Percentiles rank a stretch among this genome's conserved stretches.
Conservation (phyloP, 2,329 filamentous ascomycete genomes). For the Fusarium sambucinum region DNA sequence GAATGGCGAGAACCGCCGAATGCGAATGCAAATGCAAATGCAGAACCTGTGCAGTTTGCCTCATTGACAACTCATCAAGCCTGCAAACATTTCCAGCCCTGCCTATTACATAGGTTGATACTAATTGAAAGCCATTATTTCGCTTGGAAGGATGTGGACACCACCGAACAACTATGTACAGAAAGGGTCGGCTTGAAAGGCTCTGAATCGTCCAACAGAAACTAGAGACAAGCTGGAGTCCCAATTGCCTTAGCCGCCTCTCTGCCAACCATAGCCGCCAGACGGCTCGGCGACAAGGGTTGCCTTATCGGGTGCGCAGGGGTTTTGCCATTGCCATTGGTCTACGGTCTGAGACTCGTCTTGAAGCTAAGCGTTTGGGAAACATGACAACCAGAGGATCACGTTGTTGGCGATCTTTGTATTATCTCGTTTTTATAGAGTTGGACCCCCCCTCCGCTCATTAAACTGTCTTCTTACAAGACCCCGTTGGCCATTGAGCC, state of each 20-base stretch:
- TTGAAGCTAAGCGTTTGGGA: conserved; percentile 48
- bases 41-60: conserved; percentile 40
- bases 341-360: conserved; percentile 42
- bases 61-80: conserved; percentile 49
- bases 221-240: conserved; percentile 34
- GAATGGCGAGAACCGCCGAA: conserved; percentile 22
- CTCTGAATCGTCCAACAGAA: conserved; percentile 20
- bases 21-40: conserved; percentile 25
- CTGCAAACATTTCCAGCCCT: conserved; percentile 38
- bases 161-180: neutral
- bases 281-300: conserved; percentile 47
- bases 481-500: conserved; percentile 35
- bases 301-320: conserved; percentile 46
- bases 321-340: conserved; percentile 53
- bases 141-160: conserved; percentile 22
- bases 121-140: conserved; percentile 24
- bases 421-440: conserved; percentile 23
- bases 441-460: conserved; percentile 10
- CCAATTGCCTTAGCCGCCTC: conserved; percentile 45
- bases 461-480: conserved; percentile 12
- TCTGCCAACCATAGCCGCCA: conserved; percentile 54
- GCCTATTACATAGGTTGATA: neutral
- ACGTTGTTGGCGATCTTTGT: conserved; percentile 33
- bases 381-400: conserved; percentile 51
- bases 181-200: conserved; percentile 9